phyloP scores from a whole-genome alignment of 352 stramenopile genomes.

The Proteromonas lacertae region DNA sequence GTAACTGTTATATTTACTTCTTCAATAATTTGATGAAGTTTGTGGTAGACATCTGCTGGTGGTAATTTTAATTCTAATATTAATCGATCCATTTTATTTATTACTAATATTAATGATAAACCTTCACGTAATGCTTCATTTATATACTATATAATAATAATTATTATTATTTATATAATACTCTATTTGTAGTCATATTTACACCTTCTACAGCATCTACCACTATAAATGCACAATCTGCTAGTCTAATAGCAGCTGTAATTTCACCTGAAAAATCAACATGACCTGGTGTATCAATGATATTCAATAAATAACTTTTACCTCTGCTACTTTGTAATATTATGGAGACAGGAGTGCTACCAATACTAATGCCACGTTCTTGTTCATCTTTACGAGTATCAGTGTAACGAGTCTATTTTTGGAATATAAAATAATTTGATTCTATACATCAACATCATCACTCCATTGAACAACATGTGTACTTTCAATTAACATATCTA shows the following conservation, averaged over 20 bases:
- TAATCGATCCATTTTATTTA: constrained; percentile 93
- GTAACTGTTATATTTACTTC: constrained; percentile 64
- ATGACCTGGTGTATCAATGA: constrained; percentile 83
- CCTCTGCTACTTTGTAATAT: constrained; percentile 53
- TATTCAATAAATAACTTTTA: constrained; percentile 78
- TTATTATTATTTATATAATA: constrained; percentile 53
- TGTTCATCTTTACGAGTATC: constrained; percentile 85
- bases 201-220: constrained; percentile 90
- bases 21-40: constrained; percentile 79
- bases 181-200: constrained; percentile 82
- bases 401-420: constrained; percentile 46
- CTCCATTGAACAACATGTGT: constrained; percentile 21
- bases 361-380: constrained; percentile 73
- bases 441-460: constrained; percentile 9
- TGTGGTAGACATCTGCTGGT: constrained; percentile 84
- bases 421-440: too few relatives aligned
- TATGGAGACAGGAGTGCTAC: constrained; percentile 70
- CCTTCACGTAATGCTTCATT: constrained; percentile 6
- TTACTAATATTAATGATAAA: constrained; percentile 6
- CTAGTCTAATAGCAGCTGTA: constrained; percentile 49
- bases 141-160: constrained; percentile 52
- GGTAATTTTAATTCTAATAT: constrained; percentile 93
- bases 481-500: constrained; percentile 47
- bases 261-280: constrained; percentile 83
- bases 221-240: constrained; percentile 68